Conservation (phyloP, 169 alveolate species). For the Sarcocystis neurona region DNA sequence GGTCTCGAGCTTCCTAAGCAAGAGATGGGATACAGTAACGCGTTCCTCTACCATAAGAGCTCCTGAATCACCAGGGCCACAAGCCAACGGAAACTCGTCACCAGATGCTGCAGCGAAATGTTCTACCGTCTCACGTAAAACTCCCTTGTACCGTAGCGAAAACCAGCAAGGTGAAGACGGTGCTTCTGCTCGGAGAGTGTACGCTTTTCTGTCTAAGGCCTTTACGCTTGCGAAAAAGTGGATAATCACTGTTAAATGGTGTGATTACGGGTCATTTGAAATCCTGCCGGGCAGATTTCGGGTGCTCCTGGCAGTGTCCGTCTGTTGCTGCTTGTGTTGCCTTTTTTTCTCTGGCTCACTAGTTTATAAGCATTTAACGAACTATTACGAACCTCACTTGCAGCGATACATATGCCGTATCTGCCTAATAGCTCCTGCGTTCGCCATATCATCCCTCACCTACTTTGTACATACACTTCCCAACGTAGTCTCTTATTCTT, state of each 20-base stretch:
- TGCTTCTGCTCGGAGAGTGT: too few species aligned
- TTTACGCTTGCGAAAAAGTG: too few species aligned
- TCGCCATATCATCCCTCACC: conserved; percentile 40
- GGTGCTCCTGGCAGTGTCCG: background rate
- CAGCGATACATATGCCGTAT: conserved; percentile 53
- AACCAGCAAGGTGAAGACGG: too few species aligned
- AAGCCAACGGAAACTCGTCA: too few species aligned
- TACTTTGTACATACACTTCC: conserved; percentile 18
- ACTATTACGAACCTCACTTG: conserved; percentile 43
- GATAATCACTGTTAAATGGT: background rate
- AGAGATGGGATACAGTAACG: too few species aligned
- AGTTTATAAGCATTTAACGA: conserved; percentile 12
- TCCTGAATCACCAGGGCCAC: too few species aligned
- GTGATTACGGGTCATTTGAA: background rate
- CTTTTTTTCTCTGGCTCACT: background rate
- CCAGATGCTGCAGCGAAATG: too few species aligned
- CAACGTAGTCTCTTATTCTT: background rate
- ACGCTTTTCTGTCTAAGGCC: too few species aligned
- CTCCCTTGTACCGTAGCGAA: too few species aligned
- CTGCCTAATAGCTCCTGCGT: conserved; percentile 18
- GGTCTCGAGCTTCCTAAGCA: too few species aligned
- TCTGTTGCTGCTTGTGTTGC: background rate
- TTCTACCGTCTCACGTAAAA: too few species aligned
- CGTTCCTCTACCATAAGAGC: too few species aligned
- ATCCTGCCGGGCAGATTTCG: background rate